phyloP scores from a whole-genome alignment of 192 early-diverging fungal species.

The Linnemannia hyalina region DNA sequence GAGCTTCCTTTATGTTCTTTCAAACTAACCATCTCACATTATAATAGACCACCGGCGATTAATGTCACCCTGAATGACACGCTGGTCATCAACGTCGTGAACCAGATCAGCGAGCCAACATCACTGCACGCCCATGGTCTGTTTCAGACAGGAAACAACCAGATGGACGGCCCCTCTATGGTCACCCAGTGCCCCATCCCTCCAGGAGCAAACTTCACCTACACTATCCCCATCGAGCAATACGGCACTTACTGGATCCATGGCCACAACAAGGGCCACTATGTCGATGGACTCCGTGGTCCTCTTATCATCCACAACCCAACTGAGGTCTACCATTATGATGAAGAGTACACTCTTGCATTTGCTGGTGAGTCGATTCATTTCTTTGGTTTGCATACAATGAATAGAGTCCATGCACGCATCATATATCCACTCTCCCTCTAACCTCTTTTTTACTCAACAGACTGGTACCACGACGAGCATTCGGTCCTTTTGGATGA shows the following conservation, averaged over 20 bases:
- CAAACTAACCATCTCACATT: too few species aligned
- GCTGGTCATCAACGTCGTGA: conserved; percentile 41
- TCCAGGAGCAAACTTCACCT: conserved; percentile 64
- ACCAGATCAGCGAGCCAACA: conserved; percentile 63
- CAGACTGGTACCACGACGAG: conserved; percentile 72
- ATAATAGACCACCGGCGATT: conserved; percentile 39
- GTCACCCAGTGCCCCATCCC: conserved; percentile 76
- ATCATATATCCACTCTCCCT: neutral
- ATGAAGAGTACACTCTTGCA: conserved; percentile 69
- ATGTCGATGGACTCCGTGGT: conserved; percentile 77
- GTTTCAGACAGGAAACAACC: conserved; percentile 69
- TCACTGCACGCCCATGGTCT: conserved; percentile 75
- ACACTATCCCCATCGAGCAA: conserved; percentile 65
- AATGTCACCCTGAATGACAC: conserved; percentile 47
- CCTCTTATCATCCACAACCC: conserved; percentile 73
- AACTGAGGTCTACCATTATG: conserved; percentile 59
- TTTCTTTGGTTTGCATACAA: neutral
- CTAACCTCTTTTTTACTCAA: neutral
- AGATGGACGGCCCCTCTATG: conserved; percentile 70
- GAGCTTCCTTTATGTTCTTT: conserved; percentile 10
- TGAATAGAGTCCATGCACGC: neutral
- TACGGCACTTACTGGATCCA: conserved; percentile 80
- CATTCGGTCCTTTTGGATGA: conserved; percentile 60
- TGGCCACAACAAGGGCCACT: conserved; percentile 69
- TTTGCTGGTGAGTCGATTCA: conserved; percentile 69